Evolutionary conservation across 164 flowering plant genomes (phyloP).

Genomic region (Macadamia integrifolia): DNA sequence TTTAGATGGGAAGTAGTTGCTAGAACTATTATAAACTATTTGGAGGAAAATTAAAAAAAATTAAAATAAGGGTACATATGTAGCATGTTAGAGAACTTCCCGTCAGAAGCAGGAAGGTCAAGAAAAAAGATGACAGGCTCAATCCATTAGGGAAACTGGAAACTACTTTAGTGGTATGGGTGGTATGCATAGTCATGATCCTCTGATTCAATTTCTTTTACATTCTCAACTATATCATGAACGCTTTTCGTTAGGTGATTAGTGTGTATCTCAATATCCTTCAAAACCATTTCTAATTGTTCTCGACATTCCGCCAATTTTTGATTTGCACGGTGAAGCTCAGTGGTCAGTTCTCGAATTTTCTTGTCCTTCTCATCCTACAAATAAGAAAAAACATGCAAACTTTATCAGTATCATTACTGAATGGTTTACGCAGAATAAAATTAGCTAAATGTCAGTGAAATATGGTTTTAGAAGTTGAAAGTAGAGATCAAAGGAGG

Average conservation of each 20-base stretch:
- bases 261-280: conserved; percentile 28
- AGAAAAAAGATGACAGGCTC: too few relatives aligned
- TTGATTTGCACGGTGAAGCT: conserved; percentile 19
- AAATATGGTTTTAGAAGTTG: too few relatives aligned
- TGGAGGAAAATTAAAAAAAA: too few relatives aligned
- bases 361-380: conserved; percentile 29
- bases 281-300: conserved; percentile 18
- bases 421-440: too few relatives aligned
- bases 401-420: too few relatives aligned
- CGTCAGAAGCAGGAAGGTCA: too few relatives aligned
- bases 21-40: too few relatives aligned
- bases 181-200: conserved; percentile 3
- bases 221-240: conserved; percentile 15
- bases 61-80: too few relatives aligned
- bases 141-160: too few relatives aligned
- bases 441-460: background rate
- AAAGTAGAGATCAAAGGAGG: too few relatives aligned
- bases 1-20: too few relatives aligned
- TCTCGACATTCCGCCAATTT: conserved; percentile 17
- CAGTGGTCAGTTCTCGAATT: conserved; percentile 22
- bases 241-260: conserved; percentile 19
- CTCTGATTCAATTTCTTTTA: conserved; percentile 19
- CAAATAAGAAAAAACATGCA: background rate
- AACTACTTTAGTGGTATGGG: background rate
- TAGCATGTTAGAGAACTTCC: too few relatives aligned